Percentiles rank a stretch among this genome's conserved stretches.
These are phyloP conservation scores for Aspergillus biplanus DNA, from an alignment of 495 filamentous ascomycete species.

Conservation along the genomic window DNA sequence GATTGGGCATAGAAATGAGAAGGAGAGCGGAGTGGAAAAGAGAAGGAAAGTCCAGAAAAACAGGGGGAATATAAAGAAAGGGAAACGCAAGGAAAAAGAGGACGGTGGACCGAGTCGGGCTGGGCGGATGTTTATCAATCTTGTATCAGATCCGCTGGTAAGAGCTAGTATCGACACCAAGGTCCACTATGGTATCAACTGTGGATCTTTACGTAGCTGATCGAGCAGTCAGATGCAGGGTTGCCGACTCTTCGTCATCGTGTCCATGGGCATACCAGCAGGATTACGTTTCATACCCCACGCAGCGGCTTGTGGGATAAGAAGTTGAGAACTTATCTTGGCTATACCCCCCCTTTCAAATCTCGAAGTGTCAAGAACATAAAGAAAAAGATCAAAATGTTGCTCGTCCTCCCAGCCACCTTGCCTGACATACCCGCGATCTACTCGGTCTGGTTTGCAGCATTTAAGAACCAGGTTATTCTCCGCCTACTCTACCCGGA, in stretches of 20 bases:
- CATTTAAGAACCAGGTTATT: background rate
- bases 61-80: background rate
- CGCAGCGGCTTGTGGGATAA: no score
- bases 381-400: background rate
- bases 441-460: background rate
- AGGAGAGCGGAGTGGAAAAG: background rate
- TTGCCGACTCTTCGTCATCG: background rate
- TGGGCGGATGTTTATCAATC: slow-evolving; percentile 4
- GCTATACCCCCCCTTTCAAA: no score
- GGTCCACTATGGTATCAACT: background rate
- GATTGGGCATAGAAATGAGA: background rate
- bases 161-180: background rate
- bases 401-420: background rate
- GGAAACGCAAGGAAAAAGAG: background rate
- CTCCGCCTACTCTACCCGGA: background rate
- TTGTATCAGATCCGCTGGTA: background rate
- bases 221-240: background rate
- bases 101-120: background rate
- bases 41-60: background rate
- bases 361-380: background rate
- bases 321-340: no score
- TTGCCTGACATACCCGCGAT: background rate
- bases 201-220: background rate
- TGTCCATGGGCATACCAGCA: background rate
- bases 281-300: no score